Base-by-base conservation (phyloP, 768 basidiomycete genomes). In the Leccinum imitatum region DNA sequence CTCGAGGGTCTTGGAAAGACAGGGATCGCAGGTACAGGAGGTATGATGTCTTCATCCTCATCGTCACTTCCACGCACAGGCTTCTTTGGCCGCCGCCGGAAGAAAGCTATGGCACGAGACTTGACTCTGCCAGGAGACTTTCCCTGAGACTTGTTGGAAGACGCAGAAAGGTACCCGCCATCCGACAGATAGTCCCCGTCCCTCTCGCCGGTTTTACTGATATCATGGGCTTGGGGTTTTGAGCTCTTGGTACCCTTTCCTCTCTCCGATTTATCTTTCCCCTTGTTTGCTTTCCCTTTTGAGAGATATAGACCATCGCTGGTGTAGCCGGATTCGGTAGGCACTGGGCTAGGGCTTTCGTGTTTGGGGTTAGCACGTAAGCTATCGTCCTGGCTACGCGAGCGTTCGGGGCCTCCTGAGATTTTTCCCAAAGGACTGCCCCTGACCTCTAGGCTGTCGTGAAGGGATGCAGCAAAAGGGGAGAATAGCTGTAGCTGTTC, bases 231-330 rank as follows among this genome's bases (percentile, higher is more conserved):
- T 53, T 66, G 59, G 33, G 64, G 51, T 54, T 65, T 72, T 11
- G 39, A 57, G 15, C 47, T 53, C 58, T 69, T 73, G 50, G 52
- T 63, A 3, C 44, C 33, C 41, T 65, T 73, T 11, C 50, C 8
- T 53, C 72, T 69, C 13, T 35, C 47, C 47, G 27, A 6, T 54
- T 73, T 75, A 33, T 61, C 62, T 39, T 62, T 65, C 6, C 53
- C 55, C 47, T 67, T 73, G 30, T 48, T 23, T 19, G 33, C 15
- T 27, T 66, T 68, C 9, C 66, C 63, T 46, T 69, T 68, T 46
- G 70, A 64, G 41, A 73, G 70, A 57, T 75, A 70, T 52, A 73
- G 73, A 0, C 72, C 73, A 60, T 73, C 72, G 50, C 72, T 73
- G 30, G 62, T 46, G 54, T 73, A 73, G 2, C 70, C 73, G 0